These are phyloP conservation scores for Ascoidea asiatica DNA, from an alignment of 805 yeast species.

Conservation along the genomic window DNA sequence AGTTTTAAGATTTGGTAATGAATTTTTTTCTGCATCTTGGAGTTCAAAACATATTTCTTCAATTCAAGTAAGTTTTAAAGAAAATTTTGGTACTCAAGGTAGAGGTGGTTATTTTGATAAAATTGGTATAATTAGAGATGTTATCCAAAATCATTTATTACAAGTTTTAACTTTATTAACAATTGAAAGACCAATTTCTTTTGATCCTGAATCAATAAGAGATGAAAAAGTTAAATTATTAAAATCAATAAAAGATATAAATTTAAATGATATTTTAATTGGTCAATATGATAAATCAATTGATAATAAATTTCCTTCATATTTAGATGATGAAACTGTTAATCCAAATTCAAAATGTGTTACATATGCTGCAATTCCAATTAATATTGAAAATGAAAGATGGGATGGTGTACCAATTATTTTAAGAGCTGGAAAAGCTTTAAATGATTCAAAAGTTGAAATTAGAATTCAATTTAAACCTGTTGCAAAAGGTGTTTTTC, in stretches of 20 bases:
- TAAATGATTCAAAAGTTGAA: constrained; percentile 90
- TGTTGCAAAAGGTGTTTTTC: constrained; percentile 72
- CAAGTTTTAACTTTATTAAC: constrained; percentile 86
- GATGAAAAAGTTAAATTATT: constrained; percentile 93
- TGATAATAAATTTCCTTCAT: constrained; percentile 85
- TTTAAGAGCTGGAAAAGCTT: constrained; percentile 95
- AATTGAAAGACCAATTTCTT: constrained; percentile 92
- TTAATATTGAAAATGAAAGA: constrained; percentile 79
- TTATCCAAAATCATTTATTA: constrained; percentile 92
- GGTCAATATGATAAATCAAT: constrained; percentile 82
- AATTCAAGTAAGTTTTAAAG: constrained; percentile 88
- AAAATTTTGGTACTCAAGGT: constrained; percentile 98
- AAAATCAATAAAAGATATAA: constrained; percentile 63
- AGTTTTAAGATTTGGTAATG: constrained; percentile 84
- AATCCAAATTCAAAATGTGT: constrained; percentile 71
- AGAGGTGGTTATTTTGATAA: constrained; percentile 96
- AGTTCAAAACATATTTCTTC: constrained; percentile 63
- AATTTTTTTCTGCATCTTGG: constrained; percentile 82
- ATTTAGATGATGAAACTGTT: constrained; percentile 87
- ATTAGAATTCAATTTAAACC: constrained; percentile 85
- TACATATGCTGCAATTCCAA: constrained; percentile 78
- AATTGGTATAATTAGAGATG: constrained; percentile 94
- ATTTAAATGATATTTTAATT: constrained; percentile 50
- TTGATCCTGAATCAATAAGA: constrained; percentile 84
- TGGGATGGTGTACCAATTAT: constrained; percentile 98